phyloP scores from a whole-genome alignment of 192 early-diverging fungal genomes.

The Thoreauomyces humboldtii region DNA sequence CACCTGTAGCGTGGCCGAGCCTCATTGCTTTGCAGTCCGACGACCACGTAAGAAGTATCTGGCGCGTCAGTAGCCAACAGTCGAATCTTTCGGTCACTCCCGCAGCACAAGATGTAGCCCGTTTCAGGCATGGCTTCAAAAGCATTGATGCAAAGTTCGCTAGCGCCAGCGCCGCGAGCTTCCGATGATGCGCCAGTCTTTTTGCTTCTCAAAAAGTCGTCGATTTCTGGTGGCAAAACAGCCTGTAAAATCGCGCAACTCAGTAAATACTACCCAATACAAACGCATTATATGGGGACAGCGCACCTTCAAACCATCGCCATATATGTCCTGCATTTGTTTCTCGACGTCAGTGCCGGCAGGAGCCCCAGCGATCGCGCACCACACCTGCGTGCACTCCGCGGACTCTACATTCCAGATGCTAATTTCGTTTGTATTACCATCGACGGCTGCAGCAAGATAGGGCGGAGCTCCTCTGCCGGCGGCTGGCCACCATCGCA shows the following conservation, averaged over 20 bases:
- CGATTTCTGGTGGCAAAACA: constrained; percentile 15
- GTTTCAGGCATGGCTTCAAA: constrained; percentile 37
- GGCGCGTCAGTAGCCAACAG: constrained; percentile 72
- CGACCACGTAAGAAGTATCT: constrained; percentile 74
- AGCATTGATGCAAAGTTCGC: not conserved
- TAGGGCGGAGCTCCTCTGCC: constrained; percentile 7
- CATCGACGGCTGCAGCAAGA: constrained; percentile 66
- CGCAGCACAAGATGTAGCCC: constrained; percentile 70
- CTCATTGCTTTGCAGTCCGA: constrained; percentile 58
- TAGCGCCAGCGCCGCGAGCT: not conserved
- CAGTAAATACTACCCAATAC: not conserved
- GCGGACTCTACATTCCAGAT: constrained; percentile 76
- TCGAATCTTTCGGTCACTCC: constrained; percentile 83
- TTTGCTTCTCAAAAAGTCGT: not conserved
- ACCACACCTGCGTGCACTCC: constrained; percentile 72
- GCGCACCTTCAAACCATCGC: constrained; percentile 42
- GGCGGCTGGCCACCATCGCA: not conserved
- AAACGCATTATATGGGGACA: not conserved
- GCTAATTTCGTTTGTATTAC: constrained; percentile 67
- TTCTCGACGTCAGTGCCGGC: constrained; percentile 24
- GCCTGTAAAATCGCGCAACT: not conserved
- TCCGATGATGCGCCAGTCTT: not conserved
- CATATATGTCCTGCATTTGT: constrained; percentile 42
- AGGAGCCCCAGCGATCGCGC: constrained; percentile 33
- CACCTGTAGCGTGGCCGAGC: constrained; percentile 64